Percentiles rank a stretch among this genome's conserved stretches.
Conservation (phyloP, 352 stramenopile species). For the Globisporangium okanoganense region DNA sequence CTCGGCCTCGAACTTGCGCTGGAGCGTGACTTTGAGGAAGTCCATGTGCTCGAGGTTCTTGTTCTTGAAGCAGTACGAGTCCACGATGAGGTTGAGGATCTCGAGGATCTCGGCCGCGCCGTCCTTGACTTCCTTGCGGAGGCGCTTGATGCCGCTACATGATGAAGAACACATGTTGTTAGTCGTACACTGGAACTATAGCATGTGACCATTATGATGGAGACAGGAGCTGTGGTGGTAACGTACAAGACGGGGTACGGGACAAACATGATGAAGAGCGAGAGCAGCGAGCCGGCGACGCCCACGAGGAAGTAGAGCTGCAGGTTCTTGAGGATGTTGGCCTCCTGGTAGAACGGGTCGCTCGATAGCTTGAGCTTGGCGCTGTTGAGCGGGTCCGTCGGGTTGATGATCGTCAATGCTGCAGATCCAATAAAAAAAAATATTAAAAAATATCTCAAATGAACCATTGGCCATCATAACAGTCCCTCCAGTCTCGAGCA, state of each 20-base stretch:
- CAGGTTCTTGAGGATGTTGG: constrained; percentile 51
- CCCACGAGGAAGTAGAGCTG: constrained; percentile 48
- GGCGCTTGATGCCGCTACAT: constrained; percentile 26
- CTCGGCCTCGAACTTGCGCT: constrained; percentile 34
- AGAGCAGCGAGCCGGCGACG: constrained; percentile 42
- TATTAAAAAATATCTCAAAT: not conserved
- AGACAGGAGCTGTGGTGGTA: not conserved
- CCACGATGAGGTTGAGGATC: constrained; percentile 48
- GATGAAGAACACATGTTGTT: not conserved
- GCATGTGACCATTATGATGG: not conserved
- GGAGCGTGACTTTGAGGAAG: constrained; percentile 36
- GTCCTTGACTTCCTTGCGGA: constrained; percentile 25
- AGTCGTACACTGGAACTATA: no score
- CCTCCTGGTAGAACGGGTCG: constrained; percentile 29
- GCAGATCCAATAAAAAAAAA: not conserved
- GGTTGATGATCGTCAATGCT: constrained; percentile 67
- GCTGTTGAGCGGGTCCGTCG: constrained; percentile 30
- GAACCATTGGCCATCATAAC: not conserved
- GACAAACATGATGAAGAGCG: constrained; percentile 49
- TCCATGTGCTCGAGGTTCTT: constrained; percentile 54
- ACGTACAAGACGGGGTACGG: constrained; percentile 64
- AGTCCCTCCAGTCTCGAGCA: not conserved
- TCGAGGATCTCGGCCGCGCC: constrained; percentile 34
- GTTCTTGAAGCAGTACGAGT: constrained; percentile 58
- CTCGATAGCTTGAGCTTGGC: constrained; percentile 32